phyloP scores from a whole-genome alignment of 2,329 filamentous ascomycete genomes.

The Fusarium fujikuroi region DNA sequence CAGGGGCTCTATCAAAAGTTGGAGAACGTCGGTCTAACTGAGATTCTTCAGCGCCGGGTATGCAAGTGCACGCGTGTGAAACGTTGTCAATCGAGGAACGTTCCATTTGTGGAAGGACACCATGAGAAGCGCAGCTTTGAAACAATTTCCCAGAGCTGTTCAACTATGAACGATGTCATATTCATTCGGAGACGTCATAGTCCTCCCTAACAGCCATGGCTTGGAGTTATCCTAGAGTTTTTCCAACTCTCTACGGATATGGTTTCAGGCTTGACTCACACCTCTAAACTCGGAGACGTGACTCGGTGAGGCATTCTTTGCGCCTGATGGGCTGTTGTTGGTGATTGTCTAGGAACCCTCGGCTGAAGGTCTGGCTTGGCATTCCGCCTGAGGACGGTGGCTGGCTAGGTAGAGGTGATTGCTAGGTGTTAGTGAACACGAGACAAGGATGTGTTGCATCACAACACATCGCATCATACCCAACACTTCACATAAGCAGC shows the following conservation, averaged over 20 bases:
- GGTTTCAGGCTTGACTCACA: neutral
- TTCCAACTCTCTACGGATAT: neutral
- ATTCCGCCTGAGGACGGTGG: constrained; percentile 13
- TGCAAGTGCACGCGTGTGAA: constrained; percentile 24
- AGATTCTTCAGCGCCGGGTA: constrained; percentile 15
- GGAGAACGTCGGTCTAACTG: constrained; percentile 16
- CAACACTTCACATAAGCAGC: constrained; percentile 14
- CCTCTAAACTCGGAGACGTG: neutral
- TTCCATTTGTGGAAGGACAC: constrained; percentile 1
- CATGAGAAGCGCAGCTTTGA: neutral
- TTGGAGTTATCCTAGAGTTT: neutral
- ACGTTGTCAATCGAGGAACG: constrained; percentile 3
- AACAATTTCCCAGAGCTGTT: neutral
- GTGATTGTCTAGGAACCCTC: constrained; percentile 10
- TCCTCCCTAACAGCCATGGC: neutral
- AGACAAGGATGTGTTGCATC: constrained; percentile 37
- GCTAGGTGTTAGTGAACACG: constrained; percentile 19
- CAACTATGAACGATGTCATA: neutral
- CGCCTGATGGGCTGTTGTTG: neutral
- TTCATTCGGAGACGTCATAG: constrained; percentile 9
- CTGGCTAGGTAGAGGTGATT: constrained; percentile 1
- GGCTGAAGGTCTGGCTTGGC: constrained; percentile 25
- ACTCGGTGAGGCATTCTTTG: neutral
- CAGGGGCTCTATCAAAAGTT: constrained; percentile 20
- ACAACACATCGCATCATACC: constrained; percentile 31